Conservation (phyloP, 2,329 filamentous ascomycete genomes). For the Alternaria longipes region DNA sequence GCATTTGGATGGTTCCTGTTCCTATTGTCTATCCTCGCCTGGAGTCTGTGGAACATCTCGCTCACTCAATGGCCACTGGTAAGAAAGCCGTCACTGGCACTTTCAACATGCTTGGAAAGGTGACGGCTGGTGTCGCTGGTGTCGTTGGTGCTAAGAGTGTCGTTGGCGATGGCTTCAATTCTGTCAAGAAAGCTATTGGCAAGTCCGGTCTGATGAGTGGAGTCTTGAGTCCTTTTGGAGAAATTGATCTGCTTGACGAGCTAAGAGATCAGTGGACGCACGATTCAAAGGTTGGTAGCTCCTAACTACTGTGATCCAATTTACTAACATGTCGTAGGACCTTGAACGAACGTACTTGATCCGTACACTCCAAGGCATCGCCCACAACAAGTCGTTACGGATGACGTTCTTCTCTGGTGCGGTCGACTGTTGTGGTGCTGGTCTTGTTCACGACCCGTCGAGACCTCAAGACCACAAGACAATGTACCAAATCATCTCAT, state of each 20-base stretch:
- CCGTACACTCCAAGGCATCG: slow-evolving; percentile 91
- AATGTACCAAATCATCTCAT: slow-evolving; percentile 98
- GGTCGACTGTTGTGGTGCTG: slow-evolving; percentile 90
- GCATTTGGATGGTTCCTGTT: slow-evolving; percentile 93
- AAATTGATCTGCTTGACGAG: slow-evolving; percentile 93
- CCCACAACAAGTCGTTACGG: slow-evolving; percentile 91
- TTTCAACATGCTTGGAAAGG: slow-evolving; percentile 94
- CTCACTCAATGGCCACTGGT: slow-evolving; percentile 88
- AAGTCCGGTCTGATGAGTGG: slow-evolving; percentile 96
- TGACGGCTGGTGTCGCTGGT: slow-evolving; percentile 92
- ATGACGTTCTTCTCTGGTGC: slow-evolving; percentile 97
- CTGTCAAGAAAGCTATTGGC: slow-evolving; percentile 95
- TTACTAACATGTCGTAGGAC: slow-evolving; percentile 63
- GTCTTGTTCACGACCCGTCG: slow-evolving; percentile 90
- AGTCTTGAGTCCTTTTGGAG: slow-evolving; percentile 94
- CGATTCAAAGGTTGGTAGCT: slow-evolving; percentile 77
- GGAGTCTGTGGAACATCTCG: slow-evolving; percentile 89
- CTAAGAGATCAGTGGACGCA: slow-evolving; percentile 98
- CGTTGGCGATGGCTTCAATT: slow-evolving; percentile 90
- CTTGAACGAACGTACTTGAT: slow-evolving; percentile 96
- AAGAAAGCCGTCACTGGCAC: slow-evolving; percentile 97
- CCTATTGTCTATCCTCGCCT: slow-evolving; percentile 90
- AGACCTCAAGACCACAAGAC: slow-evolving; percentile 96
- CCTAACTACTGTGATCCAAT: not conserved
- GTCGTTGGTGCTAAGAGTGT: slow-evolving; percentile 95